Percentiles rank a stretch among this genome's conserved stretches.
phyloP scores from a whole-genome alignment of 805 yeast species.

The Ogataea trehalophila region DNA sequence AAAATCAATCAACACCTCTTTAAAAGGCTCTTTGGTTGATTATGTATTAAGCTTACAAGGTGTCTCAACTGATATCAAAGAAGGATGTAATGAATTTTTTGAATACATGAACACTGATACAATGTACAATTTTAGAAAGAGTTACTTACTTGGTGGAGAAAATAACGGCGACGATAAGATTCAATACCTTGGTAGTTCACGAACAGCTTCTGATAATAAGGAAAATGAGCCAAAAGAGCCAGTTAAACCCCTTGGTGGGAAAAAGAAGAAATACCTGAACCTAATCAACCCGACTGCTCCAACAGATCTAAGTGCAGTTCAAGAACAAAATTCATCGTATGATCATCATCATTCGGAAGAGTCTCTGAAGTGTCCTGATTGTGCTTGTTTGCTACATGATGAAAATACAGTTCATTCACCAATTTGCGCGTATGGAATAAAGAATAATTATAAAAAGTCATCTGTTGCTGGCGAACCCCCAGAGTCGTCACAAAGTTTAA shows the following conservation, averaged over 20 bases:
- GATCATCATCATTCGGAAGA: conserved; percentile 4
- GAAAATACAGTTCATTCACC: conserved; percentile 14
- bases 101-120: conserved; percentile 22
- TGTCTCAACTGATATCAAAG: conserved; percentile 24
- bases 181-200: conserved; percentile 11
- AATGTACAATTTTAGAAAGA: conserved; percentile 17
- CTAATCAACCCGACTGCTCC: conserved; percentile 12
- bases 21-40: conserved; percentile 42
- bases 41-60: conserved; percentile 34
- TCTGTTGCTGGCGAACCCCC: conserved; percentile 13
- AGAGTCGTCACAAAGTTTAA: conserved; percentile 20
- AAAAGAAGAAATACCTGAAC: conserved; percentile 14
- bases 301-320: conserved; percentile 8
- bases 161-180: conserved; percentile 11
- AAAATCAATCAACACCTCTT: conserved; percentile 40
- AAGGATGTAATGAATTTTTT: conserved; percentile 27
- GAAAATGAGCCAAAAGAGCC: conserved; percentile 12
- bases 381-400: conserved; percentile 12
- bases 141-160: conserved; percentile 11
- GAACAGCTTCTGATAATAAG: conserved; percentile 16
- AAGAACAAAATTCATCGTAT: conserved; percentile 8
- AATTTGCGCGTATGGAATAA: conserved; percentile 7
- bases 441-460: not conserved
- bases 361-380: conserved; percentile 13
- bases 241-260: conserved; percentile 7